Evolutionary conservation across 805 yeast genomes (phyloP), one percentile per base, ranked within the genome.

Genomic region (Cyberlindnera japonica): DNA sequence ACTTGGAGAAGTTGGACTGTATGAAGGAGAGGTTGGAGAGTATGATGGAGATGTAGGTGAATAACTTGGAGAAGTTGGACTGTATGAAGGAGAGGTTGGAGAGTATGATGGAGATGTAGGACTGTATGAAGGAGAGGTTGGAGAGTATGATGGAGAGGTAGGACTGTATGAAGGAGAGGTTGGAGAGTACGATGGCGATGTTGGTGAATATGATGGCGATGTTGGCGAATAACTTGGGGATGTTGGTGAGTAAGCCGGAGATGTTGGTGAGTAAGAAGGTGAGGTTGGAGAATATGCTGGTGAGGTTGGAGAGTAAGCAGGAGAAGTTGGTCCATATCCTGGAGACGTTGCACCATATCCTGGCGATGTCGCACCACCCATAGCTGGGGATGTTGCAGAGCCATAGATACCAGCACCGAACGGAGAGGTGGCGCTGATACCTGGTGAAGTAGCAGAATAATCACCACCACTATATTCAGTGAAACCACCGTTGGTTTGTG

Each of bases 201-300:
- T 86, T 49, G 95, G 95, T 1, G 83, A 72, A 57, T 86, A 86
- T 1, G 67, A 50, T 84, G 95, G 95, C 1, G 88, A 79, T 0
- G 93, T 79, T 47, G 90, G 89, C 5, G 83, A 73, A 50, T 83
- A 80, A 1, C 67, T 49, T 57, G 89, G 80, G 0, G 90, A 80
- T 0, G 88, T 80, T 35, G 95, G 95, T 1, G 82, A 72, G 62
- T 87, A 87, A 1, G 66, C 51, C 45, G 96, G 97, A 0, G 91
- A 81, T 0, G 95, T 86, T 47, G 93, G 91, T 0, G 78, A 69
- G 57, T 82, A 83, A 5, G 64, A 54, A 48, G 84, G 84, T 1
- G 84, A 77, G 0, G 93, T 84, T 37, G 95, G 95, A 3, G 81
- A 72, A 59, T 87, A 89, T 9, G 71, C 58, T 53, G 95, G 95